Conservation (phyloP, 371 early-diverging fungal genomes). For the Circinella minor region DNA sequence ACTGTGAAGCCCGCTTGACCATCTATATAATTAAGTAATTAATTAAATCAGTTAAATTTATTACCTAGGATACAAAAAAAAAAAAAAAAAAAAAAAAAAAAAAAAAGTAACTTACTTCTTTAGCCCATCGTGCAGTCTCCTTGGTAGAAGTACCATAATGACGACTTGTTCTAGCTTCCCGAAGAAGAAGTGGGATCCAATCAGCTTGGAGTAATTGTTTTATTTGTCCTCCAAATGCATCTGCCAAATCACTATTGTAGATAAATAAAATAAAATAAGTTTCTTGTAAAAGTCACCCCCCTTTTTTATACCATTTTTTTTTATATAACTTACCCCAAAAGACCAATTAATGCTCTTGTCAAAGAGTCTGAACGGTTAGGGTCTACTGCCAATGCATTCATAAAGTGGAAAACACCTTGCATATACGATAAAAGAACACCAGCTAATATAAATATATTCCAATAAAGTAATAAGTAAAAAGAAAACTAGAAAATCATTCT, state of each 20-base stretch:
- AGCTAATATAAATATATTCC: constrained; percentile 35
- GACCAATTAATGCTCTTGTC: constrained; percentile 78
- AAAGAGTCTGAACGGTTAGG: constrained; percentile 65
- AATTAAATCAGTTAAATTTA: neutral
- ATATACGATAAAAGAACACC: constrained; percentile 65
- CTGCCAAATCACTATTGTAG: constrained; percentile 68
- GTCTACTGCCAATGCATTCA: constrained; percentile 68
- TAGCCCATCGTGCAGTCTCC: constrained; percentile 86
- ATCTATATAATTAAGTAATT: constrained; percentile 9
- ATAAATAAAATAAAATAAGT: neutral
- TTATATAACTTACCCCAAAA: constrained; percentile 66
- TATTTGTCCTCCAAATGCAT: constrained; percentile 78
- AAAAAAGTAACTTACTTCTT: constrained; percentile 39
- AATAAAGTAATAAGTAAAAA: too few species aligned
- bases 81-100: too few species aligned
- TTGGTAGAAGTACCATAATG: constrained; percentile 65
- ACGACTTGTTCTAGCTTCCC: constrained; percentile 74
- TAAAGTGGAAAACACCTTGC: constrained; percentile 76
- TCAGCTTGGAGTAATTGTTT: constrained; percentile 62
- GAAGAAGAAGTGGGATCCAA: constrained; percentile 72
- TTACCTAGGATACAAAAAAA: neutral
- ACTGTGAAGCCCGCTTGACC: constrained; percentile 23
- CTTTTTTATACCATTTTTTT: too few species aligned
- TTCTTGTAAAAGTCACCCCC: neutral
- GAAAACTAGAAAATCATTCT: too few species aligned